These are phyloP conservation scores for Diaporthe longicolla DNA, from an alignment of 2,329 filamentous ascomycete genomes.

Conservation along the genomic window DNA sequence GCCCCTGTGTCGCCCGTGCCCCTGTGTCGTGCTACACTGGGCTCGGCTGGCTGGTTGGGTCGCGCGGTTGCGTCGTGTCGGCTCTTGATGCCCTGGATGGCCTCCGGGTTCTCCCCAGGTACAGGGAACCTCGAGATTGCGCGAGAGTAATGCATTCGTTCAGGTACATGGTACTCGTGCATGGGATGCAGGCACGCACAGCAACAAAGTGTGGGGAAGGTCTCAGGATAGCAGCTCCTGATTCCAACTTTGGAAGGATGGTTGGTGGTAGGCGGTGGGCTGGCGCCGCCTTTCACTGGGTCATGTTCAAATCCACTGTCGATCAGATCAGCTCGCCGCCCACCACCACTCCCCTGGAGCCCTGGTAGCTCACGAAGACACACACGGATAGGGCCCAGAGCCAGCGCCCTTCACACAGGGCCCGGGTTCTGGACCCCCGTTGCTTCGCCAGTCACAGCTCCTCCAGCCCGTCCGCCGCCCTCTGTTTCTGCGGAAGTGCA, in stretches of 20 bases:
- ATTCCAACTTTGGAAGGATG: conserved; percentile 26
- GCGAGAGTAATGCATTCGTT: neutral
- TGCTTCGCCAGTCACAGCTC: conserved; percentile 2
- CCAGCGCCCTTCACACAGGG: neutral
- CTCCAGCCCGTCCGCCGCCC: neutral
- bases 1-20: neutral
- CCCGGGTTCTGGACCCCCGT: conserved; percentile 16
- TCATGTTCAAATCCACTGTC: conserved; percentile 9
- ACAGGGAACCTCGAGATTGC: neutral
- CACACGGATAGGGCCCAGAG: neutral
- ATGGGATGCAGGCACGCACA: conserved; percentile 7
- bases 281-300: conserved; percentile 18
- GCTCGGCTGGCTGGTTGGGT: conserved; percentile 1
- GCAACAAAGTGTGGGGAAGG: conserved; percentile 27
- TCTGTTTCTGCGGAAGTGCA: conserved; percentile 10
- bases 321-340: conserved; percentile 6
- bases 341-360: conserved; percentile 4
- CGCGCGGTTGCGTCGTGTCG: conserved; percentile 10
- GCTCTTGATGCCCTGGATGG: neutral
- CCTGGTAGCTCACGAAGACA: neutral
- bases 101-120: neutral
- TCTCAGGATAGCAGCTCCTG: conserved; percentile 33
- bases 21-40: neutral
- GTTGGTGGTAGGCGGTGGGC: conserved; percentile 9
- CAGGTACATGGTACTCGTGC: neutral